Evolutionary conservation across 352 stramenopile species (phyloP), one percentile per base, ranked within the genome.

Genomic region (Salisapilia sapeloensis): DNA sequence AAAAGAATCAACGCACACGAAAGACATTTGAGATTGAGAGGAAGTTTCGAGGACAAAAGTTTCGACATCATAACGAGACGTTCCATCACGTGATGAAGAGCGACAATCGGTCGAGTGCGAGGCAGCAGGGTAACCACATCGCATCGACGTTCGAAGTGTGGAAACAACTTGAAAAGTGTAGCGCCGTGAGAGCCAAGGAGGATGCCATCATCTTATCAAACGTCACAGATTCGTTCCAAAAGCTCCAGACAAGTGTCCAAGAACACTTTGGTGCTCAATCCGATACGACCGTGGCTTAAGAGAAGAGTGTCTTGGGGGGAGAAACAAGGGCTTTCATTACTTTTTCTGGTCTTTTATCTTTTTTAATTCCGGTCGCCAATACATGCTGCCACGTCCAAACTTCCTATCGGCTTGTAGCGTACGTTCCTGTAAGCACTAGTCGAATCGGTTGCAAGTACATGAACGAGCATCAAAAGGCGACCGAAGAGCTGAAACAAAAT

Each of bases 131-230:
- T 6, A 13, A 48, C 3, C 53, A 67, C 2, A 41, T 86, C 15
- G 54, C 58, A 13, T 54, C 49, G 29, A 55, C 87, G 5, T 50
- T 56, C n/a, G 59, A 47, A 24, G 36, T 86, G 24, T 50, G 33
- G 10, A 43, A 49, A 10, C 66, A 87, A 42, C 53, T 85, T 4
- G 20, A 48, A 7, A 51, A 67, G 22, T 61, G 91, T 35, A 35
- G 24, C 11, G 31, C 29, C 1, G 42, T 82, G 21, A 60, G 79
- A 2, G 42, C 76, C 30, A 53, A 53, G 9, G 65, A 92, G 38
- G 78, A 93, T 42, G 42, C 82, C 6, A 52, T 62, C 15, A 57
- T 93, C 19, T 55, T 94, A 4, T 71, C 92, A 51, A 80, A 80
- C 25, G 51, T 94, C 19, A 57, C 71, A 4, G 52, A 53, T 3